Conservation (phyloP, 73 alveolate genomes). For the Paramecium biaurelia region DNA sequence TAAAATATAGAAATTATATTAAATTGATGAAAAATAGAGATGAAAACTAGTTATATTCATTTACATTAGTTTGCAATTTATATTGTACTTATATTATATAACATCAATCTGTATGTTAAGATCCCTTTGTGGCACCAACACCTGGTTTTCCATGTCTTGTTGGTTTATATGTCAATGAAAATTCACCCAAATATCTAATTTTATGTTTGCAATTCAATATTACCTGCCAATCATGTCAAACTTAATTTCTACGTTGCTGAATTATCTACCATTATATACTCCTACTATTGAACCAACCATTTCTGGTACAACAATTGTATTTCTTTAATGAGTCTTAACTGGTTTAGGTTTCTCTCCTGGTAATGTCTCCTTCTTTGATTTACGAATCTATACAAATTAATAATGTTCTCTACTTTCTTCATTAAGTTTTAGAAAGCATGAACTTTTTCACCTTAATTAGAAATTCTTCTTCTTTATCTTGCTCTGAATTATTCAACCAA, state of each 20-base stretch:
- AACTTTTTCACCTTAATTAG: constrained; percentile 3
- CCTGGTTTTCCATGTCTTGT: constrained; percentile 82
- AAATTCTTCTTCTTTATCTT: constrained; percentile 25
- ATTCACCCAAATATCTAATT: constrained; percentile 76
- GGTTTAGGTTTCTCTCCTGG: constrained; percentile 96
- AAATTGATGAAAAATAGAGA: neutral
- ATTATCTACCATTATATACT: constrained; percentile 90
- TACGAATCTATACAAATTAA: constrained; percentile 39
- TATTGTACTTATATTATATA: constrained; percentile 12
- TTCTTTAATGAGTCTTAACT: constrained; percentile 95
- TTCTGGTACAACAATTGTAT: constrained; percentile 89
- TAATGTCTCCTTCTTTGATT: constrained; percentile 74
- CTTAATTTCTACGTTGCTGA: constrained; percentile 91
- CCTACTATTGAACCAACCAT: constrained; percentile 94
- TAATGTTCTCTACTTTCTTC: constrained; percentile 2
- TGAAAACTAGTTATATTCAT: neutral
- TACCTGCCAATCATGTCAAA: constrained; percentile 95
- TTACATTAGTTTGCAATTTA: neutral
- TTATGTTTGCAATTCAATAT: neutral
- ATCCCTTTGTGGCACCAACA: constrained; percentile 77
- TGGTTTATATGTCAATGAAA: constrained; percentile 75
- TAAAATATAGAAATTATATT: neutral
- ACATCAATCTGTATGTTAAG: constrained; percentile 51
- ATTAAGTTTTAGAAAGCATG: constrained; percentile 4
- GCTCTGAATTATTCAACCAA: constrained; percentile 51